phyloP scores from a whole-genome alignment of 2,329 filamentous ascomycete species.

The Dothistroma pini region DNA sequence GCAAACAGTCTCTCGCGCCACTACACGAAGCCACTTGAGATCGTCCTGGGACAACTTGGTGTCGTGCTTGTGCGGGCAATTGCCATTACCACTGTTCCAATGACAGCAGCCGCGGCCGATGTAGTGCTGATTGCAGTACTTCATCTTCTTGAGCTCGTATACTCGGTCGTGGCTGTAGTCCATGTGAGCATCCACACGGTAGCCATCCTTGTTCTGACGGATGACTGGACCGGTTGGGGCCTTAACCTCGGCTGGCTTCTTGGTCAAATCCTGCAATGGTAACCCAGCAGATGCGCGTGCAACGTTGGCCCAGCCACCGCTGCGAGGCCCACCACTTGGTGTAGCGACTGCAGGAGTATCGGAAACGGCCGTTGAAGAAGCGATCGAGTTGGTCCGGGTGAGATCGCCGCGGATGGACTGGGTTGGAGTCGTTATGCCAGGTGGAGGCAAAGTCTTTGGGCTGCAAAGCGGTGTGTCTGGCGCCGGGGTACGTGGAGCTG shows the following conservation, averaged over 20 bases:
- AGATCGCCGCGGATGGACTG: constrained; percentile 10
- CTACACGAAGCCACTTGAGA: constrained; percentile 52
- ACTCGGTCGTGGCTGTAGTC: constrained; percentile 54
- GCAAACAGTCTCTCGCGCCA: constrained; percentile 62
- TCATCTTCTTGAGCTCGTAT: constrained; percentile 58
- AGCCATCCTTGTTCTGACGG: constrained; percentile 56
- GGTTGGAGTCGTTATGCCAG: constrained; percentile 8
- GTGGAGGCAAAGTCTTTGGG: constrained; percentile 6
- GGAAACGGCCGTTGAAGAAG: constrained; percentile 21
- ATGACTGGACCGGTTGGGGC: constrained; percentile 34
- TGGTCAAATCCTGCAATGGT: constrained; percentile 20
- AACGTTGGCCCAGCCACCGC: constrained; percentile 22
- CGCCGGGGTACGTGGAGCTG: constrained; percentile 18
- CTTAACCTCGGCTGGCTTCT: constrained; percentile 11
- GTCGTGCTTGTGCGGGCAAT: constrained; percentile 55
- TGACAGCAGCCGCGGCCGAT: constrained; percentile 55
- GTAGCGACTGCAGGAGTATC: constrained; percentile 5
- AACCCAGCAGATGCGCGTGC: constrained; percentile 17
- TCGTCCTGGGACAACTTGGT: constrained; percentile 54
- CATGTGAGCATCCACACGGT: constrained; percentile 55
- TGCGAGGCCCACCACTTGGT: neutral
- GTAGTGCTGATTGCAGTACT: constrained; percentile 61
- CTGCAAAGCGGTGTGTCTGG: constrained; percentile 18
- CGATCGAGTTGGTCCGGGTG: constrained; percentile 21
- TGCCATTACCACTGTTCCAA: constrained; percentile 44